A percentile compares a stretch with the other conserved stretches of the same genome.
phyloP scores from a whole-genome alignment of 495 filamentous ascomycete species.

The Pyrenopolyporus hunteri region DNA sequence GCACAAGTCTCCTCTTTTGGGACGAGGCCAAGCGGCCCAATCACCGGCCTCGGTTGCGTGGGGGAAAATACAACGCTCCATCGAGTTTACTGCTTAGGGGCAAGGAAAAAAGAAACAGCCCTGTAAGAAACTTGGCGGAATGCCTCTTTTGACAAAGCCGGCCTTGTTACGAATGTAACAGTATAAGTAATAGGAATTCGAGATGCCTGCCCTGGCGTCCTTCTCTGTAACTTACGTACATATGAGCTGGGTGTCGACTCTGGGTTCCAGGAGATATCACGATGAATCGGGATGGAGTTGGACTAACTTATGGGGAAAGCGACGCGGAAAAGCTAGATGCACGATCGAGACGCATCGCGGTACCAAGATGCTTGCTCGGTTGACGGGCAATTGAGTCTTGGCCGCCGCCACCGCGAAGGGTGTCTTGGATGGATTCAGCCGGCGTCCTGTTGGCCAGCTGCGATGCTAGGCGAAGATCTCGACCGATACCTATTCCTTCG shows the following conservation, averaged over 20 bases:
- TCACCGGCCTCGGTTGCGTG: constrained; percentile 24
- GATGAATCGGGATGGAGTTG: not conserved
- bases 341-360: constrained; percentile 3
- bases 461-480: constrained; percentile 33
- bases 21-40: constrained; percentile 31
- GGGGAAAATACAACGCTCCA: constrained; percentile 34
- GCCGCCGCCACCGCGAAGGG: constrained; percentile 7
- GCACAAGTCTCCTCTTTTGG: constrained; percentile 34
- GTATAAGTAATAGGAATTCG: constrained; percentile 17
- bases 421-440: constrained; percentile 28
- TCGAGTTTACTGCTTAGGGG: constrained; percentile 16
- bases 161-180: constrained; percentile 32
- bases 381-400: constrained; percentile 26
- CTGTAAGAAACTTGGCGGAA: constrained; percentile 30
- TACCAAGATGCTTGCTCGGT: constrained; percentile 22
- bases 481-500: constrained; percentile 32
- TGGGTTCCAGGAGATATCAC: not conserved
- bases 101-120: constrained; percentile 30
- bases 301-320: not conserved
- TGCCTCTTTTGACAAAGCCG: constrained; percentile 31
- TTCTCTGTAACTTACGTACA: constrained; percentile 7
- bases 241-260: constrained; percentile 24
- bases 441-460: constrained; percentile 22
- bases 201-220: constrained; percentile 25
- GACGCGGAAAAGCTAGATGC: not conserved